phyloP scores from a whole-genome alignment of 2,329 filamentous ascomycete genomes.

The Neonectria magnoliae region DNA sequence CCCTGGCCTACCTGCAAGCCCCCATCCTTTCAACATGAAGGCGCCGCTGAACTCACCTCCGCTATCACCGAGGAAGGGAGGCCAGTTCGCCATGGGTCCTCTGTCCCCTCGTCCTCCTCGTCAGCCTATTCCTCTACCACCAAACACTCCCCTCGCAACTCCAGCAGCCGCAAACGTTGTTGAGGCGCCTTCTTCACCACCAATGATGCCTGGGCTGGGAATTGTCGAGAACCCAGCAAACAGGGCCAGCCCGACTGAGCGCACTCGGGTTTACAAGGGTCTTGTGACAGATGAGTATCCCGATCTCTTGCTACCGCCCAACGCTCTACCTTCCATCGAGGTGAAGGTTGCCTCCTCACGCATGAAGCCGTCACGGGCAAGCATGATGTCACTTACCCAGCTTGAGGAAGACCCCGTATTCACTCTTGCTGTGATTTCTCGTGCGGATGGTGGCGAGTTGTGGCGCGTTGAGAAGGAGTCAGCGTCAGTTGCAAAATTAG shows the following conservation, averaged over 20 bases:
- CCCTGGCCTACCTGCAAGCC: constrained; percentile 68
- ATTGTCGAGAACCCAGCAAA: constrained; percentile 29
- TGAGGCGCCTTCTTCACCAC: constrained; percentile 25
- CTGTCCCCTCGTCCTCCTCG: constrained; percentile 79
- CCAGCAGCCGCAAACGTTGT: constrained; percentile 42
- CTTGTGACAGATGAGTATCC: constrained; percentile 88
- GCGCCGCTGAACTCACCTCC: constrained; percentile 70
- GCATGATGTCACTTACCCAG: constrained; percentile 80
- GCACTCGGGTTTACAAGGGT: constrained; percentile 74
- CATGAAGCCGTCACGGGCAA: constrained; percentile 91
- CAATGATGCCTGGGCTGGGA: constrained; percentile 21
- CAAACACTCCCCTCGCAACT: constrained; percentile 73
- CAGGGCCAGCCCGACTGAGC: constrained; percentile 53
- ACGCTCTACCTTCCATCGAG: constrained; percentile 85
- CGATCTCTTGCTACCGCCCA: constrained; percentile 84
- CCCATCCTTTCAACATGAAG: constrained; percentile 65
- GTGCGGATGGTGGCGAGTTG: constrained; percentile 79
- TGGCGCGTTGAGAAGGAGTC: constrained; percentile 97
- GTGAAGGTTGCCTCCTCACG: constrained; percentile 92
- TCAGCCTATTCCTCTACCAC: constrained; percentile 77
- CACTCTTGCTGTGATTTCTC: constrained; percentile 84
- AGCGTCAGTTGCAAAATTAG: constrained; percentile 80
- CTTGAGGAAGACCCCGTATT: constrained; percentile 94
- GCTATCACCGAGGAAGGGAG: constrained; percentile 69
- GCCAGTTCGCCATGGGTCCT: constrained; percentile 59